Base-by-base conservation (phyloP, 805 yeast species). In the Zygosaccharomyces bisporus region DNA sequence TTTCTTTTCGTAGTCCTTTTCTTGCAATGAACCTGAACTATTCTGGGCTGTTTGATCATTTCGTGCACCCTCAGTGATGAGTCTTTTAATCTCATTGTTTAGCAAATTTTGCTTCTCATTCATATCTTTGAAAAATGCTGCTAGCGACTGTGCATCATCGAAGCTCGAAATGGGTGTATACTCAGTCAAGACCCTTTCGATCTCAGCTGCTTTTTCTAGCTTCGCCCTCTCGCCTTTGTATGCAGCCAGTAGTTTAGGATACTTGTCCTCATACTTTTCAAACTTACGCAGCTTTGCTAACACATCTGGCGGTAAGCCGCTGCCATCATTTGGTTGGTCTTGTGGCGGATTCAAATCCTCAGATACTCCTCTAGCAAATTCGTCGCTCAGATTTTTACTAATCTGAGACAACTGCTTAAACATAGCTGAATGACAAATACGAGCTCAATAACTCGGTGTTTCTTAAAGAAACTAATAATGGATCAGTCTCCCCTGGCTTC, bases 201-300 rank as follows among this genome's bases (percentile, higher is more conserved):
- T 83, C 0, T 68, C 57, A 4, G 60, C 69, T 6, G 89, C 74
- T 34, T 82, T 71, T 36, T 76, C 81, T 1, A 74, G 69, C 54
- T 81, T 84, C 39, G 75, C 70, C 67, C 85, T 87, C 61, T 90
- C 96, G 1, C 74, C 69, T 58, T 88, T 86, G 67, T 87, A 93
- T 0, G 98, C 96, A 34, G 83, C 83, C 40, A 89, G 73, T 12
- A 91, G 69, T 34, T 80, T 68, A 0, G 99, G 99, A 60, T 93
- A 91, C 62, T 88, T 89, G 40, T 83, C 84, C 62, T 91, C 98
- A 63, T 90, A 91, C 61, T 88, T 89, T 45, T 75, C 79, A 57
- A 85, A 86, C 67, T 87, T 90, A 44, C 75, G 74, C 63, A 89
- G 64, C 56, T 82, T 84, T 4, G 80, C 66, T 47, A 76, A 74